Percentiles rank a stretch among this genome's conserved stretches.
Conservation (phyloP, 202 grass and related monocot genomes). For the Alloteropsis angusta region DNA sequence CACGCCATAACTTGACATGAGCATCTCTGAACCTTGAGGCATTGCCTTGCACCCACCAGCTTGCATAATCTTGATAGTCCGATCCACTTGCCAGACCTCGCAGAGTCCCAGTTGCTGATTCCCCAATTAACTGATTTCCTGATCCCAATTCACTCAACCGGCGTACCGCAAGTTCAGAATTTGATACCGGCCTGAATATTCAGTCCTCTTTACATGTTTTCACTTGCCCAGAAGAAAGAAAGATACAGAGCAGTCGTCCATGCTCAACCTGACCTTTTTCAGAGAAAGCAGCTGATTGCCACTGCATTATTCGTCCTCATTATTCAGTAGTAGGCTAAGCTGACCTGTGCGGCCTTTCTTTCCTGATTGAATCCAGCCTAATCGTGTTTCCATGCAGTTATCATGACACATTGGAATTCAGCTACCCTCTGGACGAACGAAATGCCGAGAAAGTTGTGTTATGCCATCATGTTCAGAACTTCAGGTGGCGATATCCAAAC, state of each 20-base stretch:
- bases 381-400: background rate
- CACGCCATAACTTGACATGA: too few relatives aligned
- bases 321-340: background rate
- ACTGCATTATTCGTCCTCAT: background rate
- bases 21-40: too few relatives aligned
- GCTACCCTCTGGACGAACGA: background rate
- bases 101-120: too few relatives aligned
- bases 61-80: too few relatives aligned
- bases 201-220: too few relatives aligned
- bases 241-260: background rate
- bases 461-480: background rate
- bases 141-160: too few relatives aligned
- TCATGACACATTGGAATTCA: background rate
- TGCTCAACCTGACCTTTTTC: background rate
- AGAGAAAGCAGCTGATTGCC: background rate
- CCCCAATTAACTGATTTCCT: too few relatives aligned
- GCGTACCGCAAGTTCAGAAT: too few relatives aligned
- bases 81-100: too few relatives aligned
- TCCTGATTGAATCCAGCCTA: background rate
- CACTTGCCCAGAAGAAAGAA: background rate
- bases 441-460: background rate
- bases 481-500: background rate
- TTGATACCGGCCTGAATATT: too few relatives aligned
- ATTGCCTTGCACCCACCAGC: too few relatives aligned
- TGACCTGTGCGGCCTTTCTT: background rate